Conservation (phyloP, 2,329 filamentous ascomycete species). For the Venturia asperata region DNA sequence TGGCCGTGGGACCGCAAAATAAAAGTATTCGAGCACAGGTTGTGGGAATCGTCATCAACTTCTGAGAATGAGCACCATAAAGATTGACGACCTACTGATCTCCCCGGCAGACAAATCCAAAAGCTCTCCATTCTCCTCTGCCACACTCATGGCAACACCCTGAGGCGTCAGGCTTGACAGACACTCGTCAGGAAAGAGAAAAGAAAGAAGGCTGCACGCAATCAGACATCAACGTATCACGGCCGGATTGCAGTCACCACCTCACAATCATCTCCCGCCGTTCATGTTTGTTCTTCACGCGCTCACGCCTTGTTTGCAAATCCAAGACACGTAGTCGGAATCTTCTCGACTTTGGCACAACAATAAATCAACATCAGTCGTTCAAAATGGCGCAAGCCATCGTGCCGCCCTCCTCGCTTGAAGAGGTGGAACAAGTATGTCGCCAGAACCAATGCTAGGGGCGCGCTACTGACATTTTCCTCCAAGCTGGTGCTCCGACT, state of each 20-base stretch:
- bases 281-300: neutral
- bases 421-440: conserved; percentile 11
- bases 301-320: conserved; percentile 7
- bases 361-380: neutral
- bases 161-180: neutral
- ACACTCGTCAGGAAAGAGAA: neutral
- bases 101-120: neutral
- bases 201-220: neutral
- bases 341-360: neutral
- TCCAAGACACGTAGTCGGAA: neutral
- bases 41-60: neutral
- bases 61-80: neutral
- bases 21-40: neutral
- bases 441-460: neutral
- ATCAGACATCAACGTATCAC: neutral
- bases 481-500: conserved; percentile 43
- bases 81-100: neutral
- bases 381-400: neutral
- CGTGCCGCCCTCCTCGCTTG: neutral
- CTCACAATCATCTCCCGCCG: neutral
- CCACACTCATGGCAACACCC: neutral
- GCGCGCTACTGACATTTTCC: neutral
- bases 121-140: neutral
- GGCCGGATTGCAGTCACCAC: neutral
- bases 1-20: neutral